A percentile compares a stretch with the other conserved stretches of the same genome.
These are phyloP conservation scores for Oryza australiensis DNA, from an alignment of 176 grass and related monocot species.

Conservation along the genomic window DNA sequence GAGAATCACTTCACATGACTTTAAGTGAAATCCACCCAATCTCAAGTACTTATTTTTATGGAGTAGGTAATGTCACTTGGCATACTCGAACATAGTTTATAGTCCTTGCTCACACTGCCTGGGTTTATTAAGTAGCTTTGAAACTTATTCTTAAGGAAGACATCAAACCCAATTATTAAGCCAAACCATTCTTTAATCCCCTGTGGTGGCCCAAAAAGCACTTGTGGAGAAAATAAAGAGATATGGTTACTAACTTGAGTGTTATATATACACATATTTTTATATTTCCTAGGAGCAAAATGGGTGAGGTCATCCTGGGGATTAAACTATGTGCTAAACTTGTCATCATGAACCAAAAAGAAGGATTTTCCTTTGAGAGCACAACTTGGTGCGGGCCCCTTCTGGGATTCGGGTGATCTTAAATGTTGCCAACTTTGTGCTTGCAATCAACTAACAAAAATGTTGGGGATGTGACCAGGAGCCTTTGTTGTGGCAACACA, in stretches of 20 bases:
- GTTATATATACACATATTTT: constrained; percentile 30
- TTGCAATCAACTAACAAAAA: constrained; percentile 65
- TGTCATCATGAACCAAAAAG: constrained; percentile 74
- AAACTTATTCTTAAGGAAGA: constrained; percentile 72
- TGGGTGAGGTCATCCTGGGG: constrained; percentile 67
- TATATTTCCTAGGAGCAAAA: constrained; percentile 40
- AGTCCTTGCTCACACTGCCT: constrained; percentile 71
- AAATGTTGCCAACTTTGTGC: constrained; percentile 81
- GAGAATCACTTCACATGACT: constrained; percentile 95
- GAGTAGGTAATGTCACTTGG: constrained; percentile 94
- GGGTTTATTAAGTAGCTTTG: constrained; percentile 77
- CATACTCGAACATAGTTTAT: constrained; percentile 57
- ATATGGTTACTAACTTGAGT: constrained; percentile 59
- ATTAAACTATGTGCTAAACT: constrained; percentile 57
- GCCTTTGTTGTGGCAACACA: constrained; percentile 41
- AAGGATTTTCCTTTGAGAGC: constrained; percentile 74
- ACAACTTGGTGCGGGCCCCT: constrained; percentile 72
- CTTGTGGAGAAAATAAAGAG: constrained; percentile 53
- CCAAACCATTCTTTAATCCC: constrained; percentile 45
- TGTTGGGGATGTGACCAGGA: constrained; percentile 47
- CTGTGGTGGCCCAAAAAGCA: constrained; percentile 56
- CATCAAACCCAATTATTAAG: constrained; percentile 85
- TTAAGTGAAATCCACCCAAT: constrained; percentile 99
- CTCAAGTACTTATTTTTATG: constrained; percentile 76
- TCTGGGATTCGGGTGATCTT: constrained; percentile 83